Conservation (phyloP, 2,329 filamentous ascomycete species). For the Trichoderma koningii region DNA sequence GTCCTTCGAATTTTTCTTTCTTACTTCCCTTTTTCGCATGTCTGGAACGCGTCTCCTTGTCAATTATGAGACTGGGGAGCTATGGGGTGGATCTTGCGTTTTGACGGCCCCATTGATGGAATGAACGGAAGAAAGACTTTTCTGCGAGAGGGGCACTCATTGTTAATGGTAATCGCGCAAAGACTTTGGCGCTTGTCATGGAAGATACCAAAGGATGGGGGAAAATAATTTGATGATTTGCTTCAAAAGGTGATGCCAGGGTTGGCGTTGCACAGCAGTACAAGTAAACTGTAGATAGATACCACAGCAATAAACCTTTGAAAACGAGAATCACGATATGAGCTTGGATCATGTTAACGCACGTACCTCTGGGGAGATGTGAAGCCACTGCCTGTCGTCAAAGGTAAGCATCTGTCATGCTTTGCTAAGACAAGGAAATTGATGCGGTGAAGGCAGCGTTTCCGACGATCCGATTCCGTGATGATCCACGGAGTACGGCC, state of each 20-base stretch:
- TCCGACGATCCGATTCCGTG: neutral
- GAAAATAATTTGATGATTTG: neutral
- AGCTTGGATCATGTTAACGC: neutral
- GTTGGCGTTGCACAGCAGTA: neutral
- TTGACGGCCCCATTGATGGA: neutral
- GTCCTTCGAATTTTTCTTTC: neutral
- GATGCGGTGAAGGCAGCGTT: conserved; percentile 5
- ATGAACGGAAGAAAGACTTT: neutral
- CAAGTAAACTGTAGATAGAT: neutral
- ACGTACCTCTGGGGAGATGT: neutral
- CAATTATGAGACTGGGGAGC: neutral
- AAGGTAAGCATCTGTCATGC: neutral
- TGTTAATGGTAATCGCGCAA: conserved; percentile 14
- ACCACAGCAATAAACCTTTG: neutral
- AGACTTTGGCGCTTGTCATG: neutral
- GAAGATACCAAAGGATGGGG: neutral
- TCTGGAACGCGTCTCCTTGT: conserved; percentile 18
- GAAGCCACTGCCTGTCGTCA: neutral
- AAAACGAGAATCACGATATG: neutral
- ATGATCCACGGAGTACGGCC: neutral
- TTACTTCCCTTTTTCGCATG: neutral
- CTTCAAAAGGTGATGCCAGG: neutral
- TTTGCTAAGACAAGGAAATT: neutral
- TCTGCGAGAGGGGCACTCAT: neutral
- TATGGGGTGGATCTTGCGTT: conserved; percentile 10